A percentile compares a stretch with the other conserved stretches of the same genome.
Evolutionary conservation across 2,329 filamentous ascomycete species (phyloP).

Genomic region (Botrytis porri): DNA sequence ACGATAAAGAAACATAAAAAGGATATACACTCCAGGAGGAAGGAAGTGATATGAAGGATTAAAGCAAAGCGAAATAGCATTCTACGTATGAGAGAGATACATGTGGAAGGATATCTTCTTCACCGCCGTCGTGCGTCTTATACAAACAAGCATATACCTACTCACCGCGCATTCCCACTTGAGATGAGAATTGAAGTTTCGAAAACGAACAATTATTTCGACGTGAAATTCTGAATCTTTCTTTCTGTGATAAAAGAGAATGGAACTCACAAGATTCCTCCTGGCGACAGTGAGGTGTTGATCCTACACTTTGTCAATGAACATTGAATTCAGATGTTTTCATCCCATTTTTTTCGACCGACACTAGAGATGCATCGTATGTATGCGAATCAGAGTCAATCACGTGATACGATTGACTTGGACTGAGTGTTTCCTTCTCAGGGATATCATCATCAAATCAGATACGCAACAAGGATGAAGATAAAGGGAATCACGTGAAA

Average conservation of each 20-base stretch:
- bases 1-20: not conserved
- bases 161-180: slow-evolving; percentile 1
- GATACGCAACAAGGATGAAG: not conserved
- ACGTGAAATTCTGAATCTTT: not conserved
- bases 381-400: not conserved
- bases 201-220: not conserved
- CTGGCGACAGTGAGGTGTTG: not conserved
- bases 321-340: not conserved
- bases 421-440: not conserved
- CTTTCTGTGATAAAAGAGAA: not conserved
- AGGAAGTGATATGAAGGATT: not conserved
- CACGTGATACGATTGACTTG: not conserved
- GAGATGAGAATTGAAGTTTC: not conserved
- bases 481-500: not conserved
- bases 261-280: not conserved
- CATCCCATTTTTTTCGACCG: not conserved
- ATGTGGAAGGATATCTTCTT: not conserved
- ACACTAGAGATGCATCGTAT: not conserved
- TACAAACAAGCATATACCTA: not conserved
- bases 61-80: not conserved
- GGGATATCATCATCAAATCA: not conserved
- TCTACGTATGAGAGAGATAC: not conserved
- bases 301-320: not conserved
- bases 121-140: not conserved
- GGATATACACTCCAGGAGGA: not conserved